Conservation (phyloP, 176 grass and related monocot species). For the Aechmea fasciata region DNA sequence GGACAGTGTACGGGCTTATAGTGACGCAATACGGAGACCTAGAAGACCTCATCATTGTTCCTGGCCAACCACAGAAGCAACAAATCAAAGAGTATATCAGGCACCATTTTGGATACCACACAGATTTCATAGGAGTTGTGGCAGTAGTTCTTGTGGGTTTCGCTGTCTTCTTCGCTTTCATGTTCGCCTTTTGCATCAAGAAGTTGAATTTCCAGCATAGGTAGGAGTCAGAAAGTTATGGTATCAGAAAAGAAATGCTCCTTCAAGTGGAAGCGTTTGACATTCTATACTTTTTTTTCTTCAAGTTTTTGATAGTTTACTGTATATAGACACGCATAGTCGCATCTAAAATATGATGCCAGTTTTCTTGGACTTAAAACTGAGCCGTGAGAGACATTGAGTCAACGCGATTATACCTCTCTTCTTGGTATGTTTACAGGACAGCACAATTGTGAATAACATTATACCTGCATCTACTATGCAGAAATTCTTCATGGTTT, state of each 20-base stretch:
- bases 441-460: not conserved
- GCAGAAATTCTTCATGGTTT: not conserved
- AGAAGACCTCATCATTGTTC: conserved; percentile 36
- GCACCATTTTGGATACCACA: conserved; percentile 65
- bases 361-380: not conserved
- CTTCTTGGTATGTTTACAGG: not conserved
- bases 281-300: conserved; percentile 11
- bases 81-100: conserved; percentile 66
- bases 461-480: not conserved
- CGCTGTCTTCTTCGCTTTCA: conserved; percentile 67
- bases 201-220: conserved; percentile 89
- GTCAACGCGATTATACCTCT: not conserved
- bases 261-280: not conserved
- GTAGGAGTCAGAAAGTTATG: conserved; percentile 23
- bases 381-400: not conserved
- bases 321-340: not conserved
- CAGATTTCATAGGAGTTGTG: conserved; percentile 59
- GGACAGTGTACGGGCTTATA: conserved; percentile 98
- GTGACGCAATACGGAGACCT: conserved; percentile 89
- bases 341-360: not conserved
- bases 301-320: conserved; percentile 2
- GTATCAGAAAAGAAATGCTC: not conserved
- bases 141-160: conserved; percentile 63
- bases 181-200: conserved; percentile 83
- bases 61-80: not conserved